phyloP scores from a whole-genome alignment of 2,329 filamentous ascomycete species.

The Pseudopithomyces chartarum region DNA sequence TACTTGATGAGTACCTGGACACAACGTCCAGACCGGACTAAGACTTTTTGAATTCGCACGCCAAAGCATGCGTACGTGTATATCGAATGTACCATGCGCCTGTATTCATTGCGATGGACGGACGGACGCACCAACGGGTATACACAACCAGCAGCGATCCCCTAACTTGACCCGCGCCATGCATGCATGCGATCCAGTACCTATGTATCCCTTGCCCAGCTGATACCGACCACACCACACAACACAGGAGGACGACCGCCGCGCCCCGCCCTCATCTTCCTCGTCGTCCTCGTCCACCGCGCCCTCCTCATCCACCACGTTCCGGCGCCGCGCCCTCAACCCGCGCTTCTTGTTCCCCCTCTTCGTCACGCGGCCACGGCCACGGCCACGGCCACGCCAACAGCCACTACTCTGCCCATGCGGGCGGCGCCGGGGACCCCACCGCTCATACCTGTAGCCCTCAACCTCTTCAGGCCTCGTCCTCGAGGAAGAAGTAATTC shows the following conservation, averaged over 20 bases:
- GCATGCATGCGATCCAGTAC: background rate
- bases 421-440: constrained; percentile 36
- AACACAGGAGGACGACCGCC: constrained; percentile 69
- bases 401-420: constrained; percentile 39
- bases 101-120: too few species aligned
- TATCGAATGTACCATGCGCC: too few species aligned
- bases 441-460: constrained; percentile 50
- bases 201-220: background rate
- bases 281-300: constrained; percentile 67
- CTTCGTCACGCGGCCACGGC: constrained; percentile 42
- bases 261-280: constrained; percentile 63
- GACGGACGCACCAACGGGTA: background rate
- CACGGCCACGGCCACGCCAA: constrained; percentile 20
- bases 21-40: too few species aligned
- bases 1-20: too few species aligned
- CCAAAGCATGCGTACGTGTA: too few species aligned
- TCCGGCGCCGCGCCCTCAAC: constrained; percentile 30
- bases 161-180: constrained; percentile 59
- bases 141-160: constrained; percentile 46
- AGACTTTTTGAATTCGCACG: too few species aligned
- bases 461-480: constrained; percentile 73
- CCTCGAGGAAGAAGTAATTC: constrained; percentile 98
- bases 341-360: constrained; percentile 43
- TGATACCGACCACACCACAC: background rate
- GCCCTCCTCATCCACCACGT: constrained; percentile 58